Conservation (phyloP, 495 filamentous ascomycete genomes). For the Xylaria cubensis region DNA sequence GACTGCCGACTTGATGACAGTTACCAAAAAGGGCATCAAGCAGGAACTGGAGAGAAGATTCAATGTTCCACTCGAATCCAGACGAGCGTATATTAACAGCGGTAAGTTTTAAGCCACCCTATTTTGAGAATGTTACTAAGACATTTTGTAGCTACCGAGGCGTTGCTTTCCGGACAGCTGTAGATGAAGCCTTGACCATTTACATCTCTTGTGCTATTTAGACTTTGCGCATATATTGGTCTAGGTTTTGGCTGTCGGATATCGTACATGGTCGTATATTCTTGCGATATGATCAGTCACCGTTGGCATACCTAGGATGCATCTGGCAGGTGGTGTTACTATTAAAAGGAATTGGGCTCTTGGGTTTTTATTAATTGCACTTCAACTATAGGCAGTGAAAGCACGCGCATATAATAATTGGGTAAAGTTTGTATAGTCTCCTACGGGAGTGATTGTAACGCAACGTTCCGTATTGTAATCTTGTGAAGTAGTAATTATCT, state of each 20-base stretch:
- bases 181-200: slow-evolving; percentile 42
- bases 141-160: slow-evolving; percentile 67
- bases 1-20: slow-evolving; percentile 92
- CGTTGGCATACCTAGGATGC: slow-evolving; percentile 15
- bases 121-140: slow-evolving; percentile 44
- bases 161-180: slow-evolving; percentile 72
- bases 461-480: neutral
- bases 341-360: slow-evolving; percentile 20
- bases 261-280: neutral
- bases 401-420: slow-evolving; percentile 29
- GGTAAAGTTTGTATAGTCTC: slow-evolving; percentile 15
- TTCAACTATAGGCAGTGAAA: slow-evolving; percentile 23
- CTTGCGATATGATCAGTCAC: slow-evolving; percentile 1
- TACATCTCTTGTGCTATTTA: neutral
- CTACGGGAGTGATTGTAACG: slow-evolving; percentile 5
- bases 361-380: slow-evolving; percentile 1
- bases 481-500: neutral
- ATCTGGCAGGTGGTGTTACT: slow-evolving; percentile 28
- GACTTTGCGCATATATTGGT: neutral
- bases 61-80: slow-evolving; percentile 77
- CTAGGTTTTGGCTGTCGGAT: neutral
- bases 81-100: slow-evolving; percentile 90
- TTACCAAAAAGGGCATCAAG: slow-evolving; percentile 99
- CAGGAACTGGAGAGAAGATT: slow-evolving; percentile 89
- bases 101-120: slow-evolving; percentile 60